Base-by-base conservation (phyloP, 441 rosid species). In the Pelargonium citronellum region DNA sequence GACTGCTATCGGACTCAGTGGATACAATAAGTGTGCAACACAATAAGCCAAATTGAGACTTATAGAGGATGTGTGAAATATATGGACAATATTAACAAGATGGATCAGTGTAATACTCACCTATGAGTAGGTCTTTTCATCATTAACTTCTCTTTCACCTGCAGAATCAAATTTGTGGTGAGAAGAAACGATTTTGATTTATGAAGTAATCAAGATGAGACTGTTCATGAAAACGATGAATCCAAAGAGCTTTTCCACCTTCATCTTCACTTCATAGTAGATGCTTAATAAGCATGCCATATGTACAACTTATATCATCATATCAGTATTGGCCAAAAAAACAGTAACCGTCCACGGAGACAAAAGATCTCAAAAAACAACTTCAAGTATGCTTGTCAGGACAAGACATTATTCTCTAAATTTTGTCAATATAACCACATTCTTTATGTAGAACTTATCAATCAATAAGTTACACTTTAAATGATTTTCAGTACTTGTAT, bases 61-160 rank as follows among this genome's bases (percentile, higher is more conserved):
- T 11, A 47, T 47, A 47, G 4, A 10, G 12, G 1, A 47, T 9
- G 12, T 47, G n/a, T 11, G 13, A 47, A 47, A 47, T 47, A 47
- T 47, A 47, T 16, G 24, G 15, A 57, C 10, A 15, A 13, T 57
- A 19, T 13, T 43, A 11, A 5, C 47, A 43, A 43, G 24, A 11
- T 43, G 47, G 47, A 43, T 43, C 8, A 11, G 51, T 9, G 27
- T 0, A 72, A 64, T 60, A 74, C 87, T 69, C 61, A 89, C 99
- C 89, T 94, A 71, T 94, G 96, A 43, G 91, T 85, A 73, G 86
- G 95, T 51, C 97, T 92, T 34, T 85, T 82, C 70, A 76, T 89
- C 30, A 77, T 79, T 71, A 90, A 74, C 83, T 94, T 94, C 99
- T 84, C 72, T 77, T 79, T 94, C 72, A 91, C 75, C 99, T 94